phyloP scores from a whole-genome alignment of 2,329 filamentous ascomycete genomes.

The Fusarium albosuccineum region DNA sequence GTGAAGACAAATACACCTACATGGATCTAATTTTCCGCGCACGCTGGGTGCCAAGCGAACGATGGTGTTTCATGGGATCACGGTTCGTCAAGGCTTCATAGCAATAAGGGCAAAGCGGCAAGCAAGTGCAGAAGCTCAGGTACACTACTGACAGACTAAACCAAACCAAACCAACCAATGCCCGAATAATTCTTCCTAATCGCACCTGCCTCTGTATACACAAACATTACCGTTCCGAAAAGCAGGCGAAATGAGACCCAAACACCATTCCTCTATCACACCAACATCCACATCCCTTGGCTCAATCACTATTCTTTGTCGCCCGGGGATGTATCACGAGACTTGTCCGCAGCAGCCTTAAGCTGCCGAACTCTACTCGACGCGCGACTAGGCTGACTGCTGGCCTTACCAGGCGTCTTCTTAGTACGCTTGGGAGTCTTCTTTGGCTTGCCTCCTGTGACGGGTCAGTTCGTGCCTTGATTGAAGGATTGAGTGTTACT shows the following conservation, averaged over 20 bases:
- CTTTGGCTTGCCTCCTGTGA: constrained; percentile 4
- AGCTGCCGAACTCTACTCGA: constrained; percentile 24
- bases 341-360: neutral
- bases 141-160: too few relatives aligned
- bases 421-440: constrained; percentile 3
- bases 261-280: neutral
- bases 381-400: constrained; percentile 15
- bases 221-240: neutral
- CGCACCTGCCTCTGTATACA: neutral
- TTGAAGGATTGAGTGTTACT: neutral
- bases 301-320: neutral
- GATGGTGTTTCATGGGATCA: too few relatives aligned
- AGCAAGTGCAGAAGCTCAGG: too few relatives aligned
- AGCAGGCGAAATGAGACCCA: neutral
- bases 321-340: neutral
- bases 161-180: too few relatives aligned
- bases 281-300: neutral
- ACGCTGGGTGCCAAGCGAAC: too few relatives aligned
- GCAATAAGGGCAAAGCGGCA: too few relatives aligned
- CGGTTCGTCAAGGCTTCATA: too few relatives aligned
- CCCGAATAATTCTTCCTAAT: too few relatives aligned
- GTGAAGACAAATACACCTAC: neutral
- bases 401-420: constrained; percentile 10
- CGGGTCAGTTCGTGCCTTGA: neutral
- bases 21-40: too few relatives aligned